Evolutionary conservation across 1,284 basidiomycete species (phyloP).

Genomic region (Boletus mariae): DNA sequence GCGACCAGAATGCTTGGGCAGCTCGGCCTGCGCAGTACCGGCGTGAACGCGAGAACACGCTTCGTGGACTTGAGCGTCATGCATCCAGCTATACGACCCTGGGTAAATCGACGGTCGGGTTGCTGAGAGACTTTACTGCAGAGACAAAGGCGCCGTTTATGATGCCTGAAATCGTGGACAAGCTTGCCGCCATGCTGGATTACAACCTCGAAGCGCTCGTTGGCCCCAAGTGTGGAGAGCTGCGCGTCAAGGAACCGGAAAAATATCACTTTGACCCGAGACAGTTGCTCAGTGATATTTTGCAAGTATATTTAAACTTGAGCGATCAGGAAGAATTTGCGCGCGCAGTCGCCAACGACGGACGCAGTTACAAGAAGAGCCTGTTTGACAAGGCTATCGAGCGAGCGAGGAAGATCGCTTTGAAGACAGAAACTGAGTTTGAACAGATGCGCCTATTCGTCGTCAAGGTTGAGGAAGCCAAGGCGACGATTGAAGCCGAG

Average conservation of each 20-base stretch:
- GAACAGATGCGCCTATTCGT: constrained; percentile 72
- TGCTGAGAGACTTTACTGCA: constrained; percentile 90
- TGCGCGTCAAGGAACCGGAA: constrained; percentile 85
- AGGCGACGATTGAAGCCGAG: constrained; percentile 76
- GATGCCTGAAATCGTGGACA: constrained; percentile 94
- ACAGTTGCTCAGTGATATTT: constrained; percentile 79
- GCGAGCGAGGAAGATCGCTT: constrained; percentile 60
- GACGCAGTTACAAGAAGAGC: constrained; percentile 84
- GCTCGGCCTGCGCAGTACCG: constrained; percentile 67
- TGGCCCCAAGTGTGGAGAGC: constrained; percentile 80
- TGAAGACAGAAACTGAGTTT: constrained; percentile 85
- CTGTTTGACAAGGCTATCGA: constrained; percentile 81
- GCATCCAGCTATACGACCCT: constrained; percentile 86
- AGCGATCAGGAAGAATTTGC: constrained; percentile 79
- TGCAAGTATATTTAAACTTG: constrained; percentile 91
- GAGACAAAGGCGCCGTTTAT: constrained; percentile 93
- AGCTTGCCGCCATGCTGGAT: constrained; percentile 94
- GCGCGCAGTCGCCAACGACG: constrained; percentile 89
- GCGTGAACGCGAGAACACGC: constrained; percentile 78
- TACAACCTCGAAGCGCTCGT: constrained; percentile 91
- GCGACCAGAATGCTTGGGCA: constrained; percentile 66
- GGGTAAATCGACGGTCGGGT: constrained; percentile 82
- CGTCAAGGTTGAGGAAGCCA: constrained; percentile 81
- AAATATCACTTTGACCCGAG: constrained; percentile 90
- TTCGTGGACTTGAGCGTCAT: constrained; percentile 78